Evolutionary conservation across 768 basidiomycete species (phyloP).

Genomic region (Mycena haematopus): DNA sequence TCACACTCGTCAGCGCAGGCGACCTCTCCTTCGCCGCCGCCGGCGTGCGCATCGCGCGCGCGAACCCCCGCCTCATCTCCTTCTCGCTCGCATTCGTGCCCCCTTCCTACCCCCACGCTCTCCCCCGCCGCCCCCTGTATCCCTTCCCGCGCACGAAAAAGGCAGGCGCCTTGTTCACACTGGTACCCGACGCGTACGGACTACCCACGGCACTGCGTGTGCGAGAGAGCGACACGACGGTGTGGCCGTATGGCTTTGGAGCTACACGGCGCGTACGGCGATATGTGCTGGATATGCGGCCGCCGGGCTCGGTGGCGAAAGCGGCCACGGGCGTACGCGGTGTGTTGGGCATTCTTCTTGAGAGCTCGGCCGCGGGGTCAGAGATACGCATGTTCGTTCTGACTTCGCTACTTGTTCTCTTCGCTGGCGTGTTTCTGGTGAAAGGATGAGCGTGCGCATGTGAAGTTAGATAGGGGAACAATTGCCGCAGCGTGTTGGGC

Average conservation of each 20-base stretch:
- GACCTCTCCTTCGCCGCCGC: constrained; percentile 62
- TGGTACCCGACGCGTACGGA: constrained; percentile 67
- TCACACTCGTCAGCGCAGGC: constrained; percentile 74
- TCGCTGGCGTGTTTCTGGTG: constrained; percentile 55
- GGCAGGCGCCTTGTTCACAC: constrained; percentile 61
- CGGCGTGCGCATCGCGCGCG: constrained; percentile 58
- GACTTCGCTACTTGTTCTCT: constrained; percentile 52
- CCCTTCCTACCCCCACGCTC: constrained; percentile 53
- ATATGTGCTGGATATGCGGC: constrained; percentile 50
- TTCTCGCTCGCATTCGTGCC: constrained; percentile 75
- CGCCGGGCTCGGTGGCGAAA: constrained; percentile 43
- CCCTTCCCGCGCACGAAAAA: constrained; percentile 51
- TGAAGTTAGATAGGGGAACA: no score
- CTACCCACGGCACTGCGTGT: constrained; percentile 62
- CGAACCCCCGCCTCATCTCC: constrained; percentile 68
- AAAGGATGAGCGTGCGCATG: constrained; percentile 6
- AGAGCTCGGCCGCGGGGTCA: constrained; percentile 63
- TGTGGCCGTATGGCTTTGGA: constrained; percentile 59
- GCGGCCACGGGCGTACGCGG: constrained; percentile 49
- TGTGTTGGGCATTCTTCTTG: constrained; percentile 53
- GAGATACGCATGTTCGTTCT: constrained; percentile 68
- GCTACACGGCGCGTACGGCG: constrained; percentile 43
- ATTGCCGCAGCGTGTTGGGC: no score
- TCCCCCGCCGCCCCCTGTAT: constrained; percentile 50
- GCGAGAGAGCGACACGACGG: constrained; percentile 51